Evolutionary conservation across 2,329 filamentous ascomycete species (phyloP), one percentile per base, ranked within the genome.

Genomic region (Ilyonectria sp.): DNA sequence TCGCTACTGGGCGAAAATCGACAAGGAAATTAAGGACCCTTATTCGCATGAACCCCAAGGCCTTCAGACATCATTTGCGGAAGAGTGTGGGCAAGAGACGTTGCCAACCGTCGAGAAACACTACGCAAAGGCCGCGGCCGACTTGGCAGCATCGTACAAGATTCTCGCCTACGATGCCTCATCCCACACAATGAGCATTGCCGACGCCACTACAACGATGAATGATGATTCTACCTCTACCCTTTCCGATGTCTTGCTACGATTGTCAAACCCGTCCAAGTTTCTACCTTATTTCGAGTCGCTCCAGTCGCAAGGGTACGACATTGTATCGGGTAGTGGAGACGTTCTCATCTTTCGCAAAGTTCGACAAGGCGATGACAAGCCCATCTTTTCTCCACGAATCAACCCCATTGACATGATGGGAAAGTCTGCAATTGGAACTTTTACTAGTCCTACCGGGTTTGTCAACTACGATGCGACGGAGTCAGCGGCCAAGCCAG

Each of bases 261-360:
- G 86, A 8, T 82, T 93, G 19, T 87, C 88, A 0, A 87, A 91
- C 68, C 90, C 91, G 0, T 84, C 86, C 56, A 89, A 89, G 70
- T 93, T 93, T 79, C 84, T 93, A 13, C 86, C 90, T 4, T 85
- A 92, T 71, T 90, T 93, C 64, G 82, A 83, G 4, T 78, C 84
- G 1, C 83, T 93, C 2, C 85, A 90, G 67, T 81, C 83, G 0
- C 83, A 91, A 62, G 91, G 91, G 0, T 93, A 90, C 69, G 90
- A 92, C 72, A 89, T 93, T 44, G 86, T 91, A 1, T 89, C 90
- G 2, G 91, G 90, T 1, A 84, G 84, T 54, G 86, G 86, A 6
- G 86, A 93, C 69, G 83, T 92, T 5, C 83, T 93, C 29, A 86
- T 94, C 4, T 92, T 93, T 75, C 89, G 89, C 69, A 91, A 92